Conservation (phyloP, 139 green algal genomes). For the Volvox africanus region DNA sequence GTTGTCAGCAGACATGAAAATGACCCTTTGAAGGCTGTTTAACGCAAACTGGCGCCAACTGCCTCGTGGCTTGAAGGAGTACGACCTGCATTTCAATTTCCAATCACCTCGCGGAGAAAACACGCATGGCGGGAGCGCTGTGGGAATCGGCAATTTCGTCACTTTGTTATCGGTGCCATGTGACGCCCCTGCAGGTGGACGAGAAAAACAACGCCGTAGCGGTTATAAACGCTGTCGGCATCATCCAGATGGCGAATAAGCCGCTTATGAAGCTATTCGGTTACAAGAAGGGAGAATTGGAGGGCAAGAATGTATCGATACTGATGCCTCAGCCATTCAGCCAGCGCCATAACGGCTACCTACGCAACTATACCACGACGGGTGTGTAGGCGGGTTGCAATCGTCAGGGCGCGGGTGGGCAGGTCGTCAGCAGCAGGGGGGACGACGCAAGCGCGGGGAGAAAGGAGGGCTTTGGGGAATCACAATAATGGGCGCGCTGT, state of each 20-base stretch:
- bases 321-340: slow-evolving; percentile 69
- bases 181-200: slow-evolving; percentile 17
- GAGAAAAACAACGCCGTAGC: slow-evolving; percentile 56
- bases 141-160: no score
- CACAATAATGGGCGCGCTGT: no score
- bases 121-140: no score
- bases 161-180: no score
- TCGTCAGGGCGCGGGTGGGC: background rate
- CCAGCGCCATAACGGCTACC: slow-evolving; percentile 68
- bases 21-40: no score
- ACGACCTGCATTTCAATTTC: no score
- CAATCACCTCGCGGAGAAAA: no score
- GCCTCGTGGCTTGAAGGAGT: no score
- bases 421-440: no score
- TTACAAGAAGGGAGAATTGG: slow-evolving; percentile 68
- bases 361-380: slow-evolving; percentile 64
- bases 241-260: slow-evolving; percentile 63
- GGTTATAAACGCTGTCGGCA: slow-evolving; percentile 63
- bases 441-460: no score
- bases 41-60: no score
- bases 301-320: slow-evolving; percentile 72
- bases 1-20: background rate
- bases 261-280: slow-evolving; percentile 59
- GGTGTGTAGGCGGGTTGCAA: slow-evolving; percentile 13
- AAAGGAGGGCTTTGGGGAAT: no score